These are phyloP conservation scores for Leersia perrieri DNA, from an alignment of 176 grass and related monocot genomes.

Conservation along the genomic window DNA sequence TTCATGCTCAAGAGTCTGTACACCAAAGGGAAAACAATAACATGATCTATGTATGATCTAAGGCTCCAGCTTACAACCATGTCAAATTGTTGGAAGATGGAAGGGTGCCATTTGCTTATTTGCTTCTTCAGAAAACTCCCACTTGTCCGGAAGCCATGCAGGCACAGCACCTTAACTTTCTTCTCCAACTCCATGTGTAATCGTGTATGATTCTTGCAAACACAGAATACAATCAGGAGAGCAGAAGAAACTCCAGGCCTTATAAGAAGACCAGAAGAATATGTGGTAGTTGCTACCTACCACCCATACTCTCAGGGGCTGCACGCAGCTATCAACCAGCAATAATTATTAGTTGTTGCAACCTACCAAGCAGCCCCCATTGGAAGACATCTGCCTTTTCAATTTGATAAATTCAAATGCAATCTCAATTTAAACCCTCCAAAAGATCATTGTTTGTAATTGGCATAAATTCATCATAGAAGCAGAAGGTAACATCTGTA, in stretches of 20 bases:
- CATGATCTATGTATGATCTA: not conserved
- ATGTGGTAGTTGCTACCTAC: slow-evolving; percentile 57
- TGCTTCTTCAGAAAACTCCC: slow-evolving; percentile 83
- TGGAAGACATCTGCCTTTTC: not conserved
- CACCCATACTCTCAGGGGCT: not conserved
- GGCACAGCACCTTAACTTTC: slow-evolving; percentile 64
- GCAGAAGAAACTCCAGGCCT: not conserved
- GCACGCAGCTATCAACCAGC: not conserved
- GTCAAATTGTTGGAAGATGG: slow-evolving; percentile 71
- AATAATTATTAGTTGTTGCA: slow-evolving; percentile 9
- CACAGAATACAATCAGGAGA: not conserved
- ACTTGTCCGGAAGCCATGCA: slow-evolving; percentile 75
- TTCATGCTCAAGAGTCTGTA: not conserved
- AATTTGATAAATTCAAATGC: not conserved
- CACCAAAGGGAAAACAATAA: not conserved
- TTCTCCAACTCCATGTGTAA: slow-evolving; percentile 44
- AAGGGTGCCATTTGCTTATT: slow-evolving; percentile 91
- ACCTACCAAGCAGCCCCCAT: not conserved
- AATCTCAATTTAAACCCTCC: not conserved
- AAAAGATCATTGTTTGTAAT: not conserved
- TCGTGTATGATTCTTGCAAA: slow-evolving; percentile 22
- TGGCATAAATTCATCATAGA: not conserved
- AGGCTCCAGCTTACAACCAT: slow-evolving; percentile 35
- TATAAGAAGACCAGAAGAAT: not conserved
- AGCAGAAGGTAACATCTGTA: not conserved